Evolutionary conservation across 176 grass and related monocot genomes (phyloP).

Genomic region (Thinopyrum elongatum): DNA sequence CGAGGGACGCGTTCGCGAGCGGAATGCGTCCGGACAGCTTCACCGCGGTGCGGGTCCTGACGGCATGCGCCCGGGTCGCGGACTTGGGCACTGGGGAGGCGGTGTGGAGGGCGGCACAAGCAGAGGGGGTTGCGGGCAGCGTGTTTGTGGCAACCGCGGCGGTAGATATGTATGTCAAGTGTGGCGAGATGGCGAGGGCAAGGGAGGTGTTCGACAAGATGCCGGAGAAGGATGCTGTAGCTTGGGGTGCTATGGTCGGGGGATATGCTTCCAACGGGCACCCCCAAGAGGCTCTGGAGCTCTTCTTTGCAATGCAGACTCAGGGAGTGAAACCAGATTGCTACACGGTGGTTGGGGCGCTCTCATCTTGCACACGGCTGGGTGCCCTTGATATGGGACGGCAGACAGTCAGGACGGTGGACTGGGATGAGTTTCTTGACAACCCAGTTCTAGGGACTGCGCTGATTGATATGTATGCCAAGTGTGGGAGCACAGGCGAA

Average conservation of each 20-base stretch:
- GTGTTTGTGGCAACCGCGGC: conserved; percentile 55
- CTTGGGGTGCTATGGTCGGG: conserved; percentile 64
- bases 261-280: conserved; percentile 60
- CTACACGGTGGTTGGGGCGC: conserved; percentile 43
- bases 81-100: conserved; percentile 47
- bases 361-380: conserved; percentile 56
- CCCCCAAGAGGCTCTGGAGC: conserved; percentile 49
- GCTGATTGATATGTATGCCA: conserved; percentile 68
- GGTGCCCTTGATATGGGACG: conserved; percentile 56
- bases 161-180: conserved; percentile 58
- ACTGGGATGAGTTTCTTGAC: conserved; percentile 45
- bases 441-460: conserved; percentile 63
- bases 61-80: conserved; percentile 41
- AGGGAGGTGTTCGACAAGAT: conserved; percentile 52
- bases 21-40: conserved; percentile 52
- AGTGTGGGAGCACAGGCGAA: conserved; percentile 47
- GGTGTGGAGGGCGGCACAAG: conserved; percentile 21
- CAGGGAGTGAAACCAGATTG: conserved; percentile 43
- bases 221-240: conserved; percentile 47
- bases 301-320: conserved; percentile 56
- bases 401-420: conserved; percentile 4
- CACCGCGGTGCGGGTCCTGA: conserved; percentile 48
- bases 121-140: conserved; percentile 15
- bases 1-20: conserved; percentile 9
- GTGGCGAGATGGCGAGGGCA: conserved; percentile 50